Percentiles rank a stretch among this genome's conserved stretches.
phyloP scores from a whole-genome alignment of 31 red algal genomes.

The Odonthalia washingtoniensis region DNA sequence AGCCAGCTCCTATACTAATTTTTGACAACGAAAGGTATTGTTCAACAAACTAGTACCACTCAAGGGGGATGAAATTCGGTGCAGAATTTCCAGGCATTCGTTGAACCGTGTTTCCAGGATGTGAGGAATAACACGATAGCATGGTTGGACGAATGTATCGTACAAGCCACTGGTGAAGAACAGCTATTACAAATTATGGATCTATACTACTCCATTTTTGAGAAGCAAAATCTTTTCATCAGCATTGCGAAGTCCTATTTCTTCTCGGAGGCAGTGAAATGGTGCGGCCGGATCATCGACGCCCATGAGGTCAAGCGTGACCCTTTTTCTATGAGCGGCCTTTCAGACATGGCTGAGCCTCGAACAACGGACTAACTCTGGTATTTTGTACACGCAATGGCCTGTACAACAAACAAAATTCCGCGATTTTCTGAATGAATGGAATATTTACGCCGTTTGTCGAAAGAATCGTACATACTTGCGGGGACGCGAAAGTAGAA shows the following conservation, averaged over 20 bases:
- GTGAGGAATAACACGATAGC: constrained; percentile 7
- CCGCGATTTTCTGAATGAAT: background rate
- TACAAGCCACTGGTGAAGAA: background rate
- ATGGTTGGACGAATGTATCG: constrained; percentile 27
- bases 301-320: background rate
- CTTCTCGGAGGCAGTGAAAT: no score
- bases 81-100: background rate
- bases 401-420: constrained; percentile 5
- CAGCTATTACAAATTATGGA: background rate
- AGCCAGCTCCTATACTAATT: background rate
- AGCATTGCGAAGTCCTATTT: background rate
- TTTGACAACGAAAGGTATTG: background rate
- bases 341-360: background rate
- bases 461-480: background rate
- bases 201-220: background rate
- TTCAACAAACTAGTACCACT: background rate
- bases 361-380: constrained; percentile 6
- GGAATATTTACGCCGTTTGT: background rate
- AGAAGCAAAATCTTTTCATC: background rate
- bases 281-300: background rate
- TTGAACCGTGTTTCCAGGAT: background rate
- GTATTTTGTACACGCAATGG: constrained; percentile 28
- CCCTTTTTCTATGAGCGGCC: no score
- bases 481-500: background rate
- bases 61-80: background rate